Evolutionary conservation across 148 eudicot species (phyloP).

Genomic region (Fagopyrum homotropicum): DNA sequence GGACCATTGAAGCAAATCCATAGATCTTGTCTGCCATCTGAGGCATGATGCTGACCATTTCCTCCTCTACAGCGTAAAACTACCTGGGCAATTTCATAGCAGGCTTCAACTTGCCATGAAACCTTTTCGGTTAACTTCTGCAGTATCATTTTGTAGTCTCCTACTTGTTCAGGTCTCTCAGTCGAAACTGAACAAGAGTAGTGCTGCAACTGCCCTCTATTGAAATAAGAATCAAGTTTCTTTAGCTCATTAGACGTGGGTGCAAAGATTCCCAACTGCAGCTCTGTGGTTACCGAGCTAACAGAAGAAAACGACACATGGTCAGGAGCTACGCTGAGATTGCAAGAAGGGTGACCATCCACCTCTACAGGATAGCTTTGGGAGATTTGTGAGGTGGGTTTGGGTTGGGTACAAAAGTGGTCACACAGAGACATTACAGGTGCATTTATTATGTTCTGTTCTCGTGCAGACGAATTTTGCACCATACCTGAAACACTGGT

Average conservation of each 20-base stretch:
- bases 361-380: slow-evolving; percentile 12
- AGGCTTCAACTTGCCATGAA: slow-evolving; percentile 51
- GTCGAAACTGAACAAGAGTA: slow-evolving; percentile 21
- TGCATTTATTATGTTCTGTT: slow-evolving; percentile 9
- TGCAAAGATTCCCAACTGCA: slow-evolving; percentile 55
- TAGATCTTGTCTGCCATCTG: slow-evolving; percentile 31
- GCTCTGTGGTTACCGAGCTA: slow-evolving; percentile 60
- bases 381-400: slow-evolving; percentile 18
- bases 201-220: slow-evolving; percentile 16
- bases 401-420: slow-evolving; percentile 19
- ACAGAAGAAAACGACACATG: slow-evolving; percentile 21
- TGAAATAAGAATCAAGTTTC: slow-evolving; percentile 20
- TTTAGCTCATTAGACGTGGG: slow-evolving; percentile 21
- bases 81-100: slow-evolving; percentile 26
- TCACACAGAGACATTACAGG: slow-evolving; percentile 17
- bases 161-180: slow-evolving; percentile 24
- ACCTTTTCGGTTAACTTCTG: slow-evolving; percentile 34
- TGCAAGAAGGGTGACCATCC: slow-evolving; percentile 17
- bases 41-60: slow-evolving; percentile 26
- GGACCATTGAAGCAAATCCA: slow-evolving; percentile 73
- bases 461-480: slow-evolving; percentile 12
- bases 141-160: slow-evolving; percentile 47
- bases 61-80: slow-evolving; percentile 38
- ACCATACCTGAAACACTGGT: slow-evolving; percentile 25
- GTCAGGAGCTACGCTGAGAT: slow-evolving; percentile 20